These are phyloP conservation scores for Gossypium herbaceum DNA, from an alignment of 345 rosid genomes.

Conservation along the genomic window DNA sequence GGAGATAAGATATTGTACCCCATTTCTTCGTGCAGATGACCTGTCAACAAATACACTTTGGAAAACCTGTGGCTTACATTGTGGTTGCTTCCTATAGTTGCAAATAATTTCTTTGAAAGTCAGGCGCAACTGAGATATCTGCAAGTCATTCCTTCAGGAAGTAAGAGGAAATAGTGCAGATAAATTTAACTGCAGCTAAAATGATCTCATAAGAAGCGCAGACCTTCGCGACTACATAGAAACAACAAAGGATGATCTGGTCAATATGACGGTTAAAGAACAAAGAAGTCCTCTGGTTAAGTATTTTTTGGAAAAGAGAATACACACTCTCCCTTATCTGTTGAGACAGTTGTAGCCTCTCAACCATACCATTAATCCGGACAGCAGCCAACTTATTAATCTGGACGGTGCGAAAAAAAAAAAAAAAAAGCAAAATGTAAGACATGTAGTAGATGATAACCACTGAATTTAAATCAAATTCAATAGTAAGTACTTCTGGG, in stretches of 20 bases:
- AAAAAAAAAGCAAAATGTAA: conserved; percentile 4
- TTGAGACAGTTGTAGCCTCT: conserved; percentile 70
- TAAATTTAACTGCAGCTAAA: conserved; percentile 1
- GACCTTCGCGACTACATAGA: conserved; percentile 84
- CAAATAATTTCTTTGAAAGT: conserved; percentile 78
- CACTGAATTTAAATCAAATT: not conserved
- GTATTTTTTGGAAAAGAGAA: conserved; percentile 65
- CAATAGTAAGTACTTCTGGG: not conserved
- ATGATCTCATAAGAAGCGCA: conserved; percentile 12
- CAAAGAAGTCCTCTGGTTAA: conserved; percentile 55
- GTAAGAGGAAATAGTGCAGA: conserved; percentile 20
- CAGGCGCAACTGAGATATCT: conserved; percentile 80
- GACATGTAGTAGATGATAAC: not conserved
- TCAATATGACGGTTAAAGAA: conserved; percentile 80
- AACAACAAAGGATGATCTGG: conserved; percentile 82
- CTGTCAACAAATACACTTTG: conserved; percentile 79
- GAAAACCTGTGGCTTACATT: conserved; percentile 87
- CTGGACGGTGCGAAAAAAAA: conserved; percentile 27
- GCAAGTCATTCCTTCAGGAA: conserved; percentile 28
- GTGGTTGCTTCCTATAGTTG: conserved; percentile 95
- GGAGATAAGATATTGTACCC: conserved; percentile 33
- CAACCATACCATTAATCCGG: conserved; percentile 79
- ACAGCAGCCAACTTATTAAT: conserved; percentile 81
- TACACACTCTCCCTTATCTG: conserved; percentile 69
- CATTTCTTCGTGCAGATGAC: conserved; percentile 53